A percentile compares a stretch with the other conserved stretches of the same genome.
Conservation (phyloP, 169 alveolate species). For the Eimeria falciformis region DNA sequence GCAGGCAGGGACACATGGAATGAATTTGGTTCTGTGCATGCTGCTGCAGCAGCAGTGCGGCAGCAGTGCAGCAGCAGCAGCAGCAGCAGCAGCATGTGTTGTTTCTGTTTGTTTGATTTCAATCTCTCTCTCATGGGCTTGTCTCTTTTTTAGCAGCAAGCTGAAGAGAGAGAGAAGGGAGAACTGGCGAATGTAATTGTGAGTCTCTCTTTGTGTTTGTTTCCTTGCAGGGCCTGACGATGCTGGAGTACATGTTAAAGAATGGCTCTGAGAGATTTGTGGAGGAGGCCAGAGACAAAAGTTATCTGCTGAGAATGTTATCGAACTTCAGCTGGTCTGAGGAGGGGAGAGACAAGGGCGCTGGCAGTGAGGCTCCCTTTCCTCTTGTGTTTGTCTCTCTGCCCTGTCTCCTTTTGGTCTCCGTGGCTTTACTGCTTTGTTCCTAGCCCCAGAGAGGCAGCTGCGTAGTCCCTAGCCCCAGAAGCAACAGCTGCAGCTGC, state of each 20-base stretch:
- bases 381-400: not conserved
- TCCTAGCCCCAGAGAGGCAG: not conserved
- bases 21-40: not conserved
- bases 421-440: not conserved
- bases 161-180: not conserved
- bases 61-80: not conserved
- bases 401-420: not conserved
- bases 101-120: not conserved
- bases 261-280: slow-evolving; percentile 86
- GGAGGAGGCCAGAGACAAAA: slow-evolving; percentile 86
- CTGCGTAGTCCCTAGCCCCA: not conserved
- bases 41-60: slow-evolving; percentile 21
- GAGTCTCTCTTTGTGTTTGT: not conserved
- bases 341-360: slow-evolving; percentile 88
- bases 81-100: not conserved
- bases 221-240: slow-evolving; percentile 79
- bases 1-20: not conserved
- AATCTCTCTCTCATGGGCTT: not conserved
- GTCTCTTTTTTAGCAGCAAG: not conserved
- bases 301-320: slow-evolving; percentile 84
- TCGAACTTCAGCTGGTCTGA: slow-evolving; percentile 86
- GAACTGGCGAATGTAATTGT: too few species aligned
- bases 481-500: slow-evolving; percentile 32
- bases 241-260: slow-evolving; percentile 85
- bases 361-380: slow-evolving; percentile 78